These are phyloP conservation scores for Solanum peruvianum DNA, from an alignment of 257 asterid genomes.

Conservation along the genomic window DNA sequence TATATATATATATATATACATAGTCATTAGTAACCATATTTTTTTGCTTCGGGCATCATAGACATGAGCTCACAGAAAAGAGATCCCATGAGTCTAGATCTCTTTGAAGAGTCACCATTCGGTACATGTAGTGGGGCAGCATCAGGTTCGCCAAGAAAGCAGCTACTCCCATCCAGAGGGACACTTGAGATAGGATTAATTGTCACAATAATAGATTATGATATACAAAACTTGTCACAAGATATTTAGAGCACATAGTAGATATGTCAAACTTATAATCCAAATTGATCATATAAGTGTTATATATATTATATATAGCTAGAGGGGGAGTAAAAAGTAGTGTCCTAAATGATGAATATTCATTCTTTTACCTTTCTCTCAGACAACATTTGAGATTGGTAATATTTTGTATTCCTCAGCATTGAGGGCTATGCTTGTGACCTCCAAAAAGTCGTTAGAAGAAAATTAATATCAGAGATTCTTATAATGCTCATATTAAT, in stretches of 20 bases:
- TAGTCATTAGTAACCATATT: background rate
- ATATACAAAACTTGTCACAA: no score
- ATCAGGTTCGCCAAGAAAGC: slow-evolving; percentile 21
- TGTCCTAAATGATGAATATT: background rate
- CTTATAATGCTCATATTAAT: no score
- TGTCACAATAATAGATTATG: background rate
- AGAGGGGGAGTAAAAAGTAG: background rate
- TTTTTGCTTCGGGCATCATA: background rate
- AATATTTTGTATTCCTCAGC: background rate
- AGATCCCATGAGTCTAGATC: slow-evolving; percentile 13
- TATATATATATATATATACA: no score
- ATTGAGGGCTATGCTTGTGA: background rate
- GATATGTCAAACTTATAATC: no score
- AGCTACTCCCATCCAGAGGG: slow-evolving; percentile 26
- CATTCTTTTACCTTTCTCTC: background rate
- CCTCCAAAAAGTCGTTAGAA: background rate
- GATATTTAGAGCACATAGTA: no score
- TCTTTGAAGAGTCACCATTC: slow-evolving; percentile 21
- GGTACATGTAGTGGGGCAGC: slow-evolving; percentile 10
- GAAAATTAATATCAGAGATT: no score
- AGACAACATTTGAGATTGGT: background rate
- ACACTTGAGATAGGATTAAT: slow-evolving; percentile 34
- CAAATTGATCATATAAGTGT: no score
- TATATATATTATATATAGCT: background rate
- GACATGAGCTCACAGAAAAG: background rate